phyloP scores from a whole-genome alignment of 2,329 filamentous ascomycete genomes.

The Penicillium hordei region DNA sequence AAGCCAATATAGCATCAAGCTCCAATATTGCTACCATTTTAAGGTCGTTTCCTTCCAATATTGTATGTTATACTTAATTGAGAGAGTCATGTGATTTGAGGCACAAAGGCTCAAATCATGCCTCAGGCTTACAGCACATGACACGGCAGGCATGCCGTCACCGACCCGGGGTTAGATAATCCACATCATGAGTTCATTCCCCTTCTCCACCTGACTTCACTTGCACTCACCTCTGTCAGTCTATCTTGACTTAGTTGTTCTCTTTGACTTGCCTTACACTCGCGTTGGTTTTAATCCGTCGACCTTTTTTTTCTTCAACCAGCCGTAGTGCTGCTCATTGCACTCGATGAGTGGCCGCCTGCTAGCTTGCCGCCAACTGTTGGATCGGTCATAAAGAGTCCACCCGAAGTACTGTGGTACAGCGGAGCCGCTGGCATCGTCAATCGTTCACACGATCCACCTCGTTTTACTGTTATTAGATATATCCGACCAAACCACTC shows the following conservation, averaged over 20 bases:
- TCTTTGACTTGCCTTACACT: slow-evolving; percentile 4
- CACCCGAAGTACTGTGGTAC: slow-evolving; percentile 21
- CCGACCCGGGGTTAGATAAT: slow-evolving; percentile 19
- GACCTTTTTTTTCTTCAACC: slow-evolving; percentile 7
- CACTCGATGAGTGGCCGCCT: slow-evolving; percentile 37
- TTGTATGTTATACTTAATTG: background rate
- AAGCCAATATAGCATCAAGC: background rate
- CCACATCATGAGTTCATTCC: slow-evolving; percentile 17
- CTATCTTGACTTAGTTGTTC: slow-evolving; percentile 5
- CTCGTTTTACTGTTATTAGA: background rate
- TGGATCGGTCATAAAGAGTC: slow-evolving; percentile 35
- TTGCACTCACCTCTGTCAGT: slow-evolving; percentile 1
- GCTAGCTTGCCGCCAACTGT: slow-evolving; percentile 31
- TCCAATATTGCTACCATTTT: background rate
- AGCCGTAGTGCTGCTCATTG: slow-evolving; percentile 24
- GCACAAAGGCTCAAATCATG: background rate
- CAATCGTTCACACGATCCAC: slow-evolving; percentile 14
- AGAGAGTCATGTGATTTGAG: background rate
- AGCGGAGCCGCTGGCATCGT: slow-evolving; percentile 17
- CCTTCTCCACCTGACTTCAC: slow-evolving; percentile 24
- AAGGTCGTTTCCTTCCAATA: background rate
- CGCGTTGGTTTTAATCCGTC: slow-evolving; percentile 13
- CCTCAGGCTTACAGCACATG: slow-evolving; percentile 13
- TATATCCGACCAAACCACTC: background rate
- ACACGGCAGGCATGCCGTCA: slow-evolving; percentile 16